These are phyloP conservation scores for Penicillium sp. DNA, from an alignment of 2,329 filamentous ascomycete genomes.

Conservation along the genomic window DNA sequence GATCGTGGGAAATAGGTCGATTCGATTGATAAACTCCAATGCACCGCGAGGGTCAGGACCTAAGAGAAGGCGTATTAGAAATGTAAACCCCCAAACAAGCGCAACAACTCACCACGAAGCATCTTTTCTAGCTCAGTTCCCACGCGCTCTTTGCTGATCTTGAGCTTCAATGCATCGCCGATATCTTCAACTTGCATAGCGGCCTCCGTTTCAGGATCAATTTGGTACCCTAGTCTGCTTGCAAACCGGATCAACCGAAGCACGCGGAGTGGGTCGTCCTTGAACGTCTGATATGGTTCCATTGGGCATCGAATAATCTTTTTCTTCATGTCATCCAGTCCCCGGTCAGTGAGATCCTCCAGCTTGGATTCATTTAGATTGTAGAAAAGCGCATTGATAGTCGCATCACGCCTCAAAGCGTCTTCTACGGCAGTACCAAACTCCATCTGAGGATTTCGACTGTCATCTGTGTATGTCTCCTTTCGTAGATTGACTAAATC, in stretches of 20 bases:
- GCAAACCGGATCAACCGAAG: slow-evolving; percentile 87
- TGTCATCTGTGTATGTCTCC: slow-evolving; percentile 86
- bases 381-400: slow-evolving; percentile 94
- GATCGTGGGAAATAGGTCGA: slow-evolving; percentile 42
- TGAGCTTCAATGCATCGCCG: slow-evolving; percentile 71
- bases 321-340: slow-evolving; percentile 70
- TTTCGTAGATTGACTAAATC: slow-evolving; percentile 93
- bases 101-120: slow-evolving; percentile 61
- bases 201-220: slow-evolving; percentile 66
- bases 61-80: slow-evolving; percentile 14
- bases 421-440: slow-evolving; percentile 92
- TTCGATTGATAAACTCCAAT: slow-evolving; percentile 41
- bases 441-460: slow-evolving; percentile 86
- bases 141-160: slow-evolving; percentile 90
- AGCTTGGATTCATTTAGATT: slow-evolving; percentile 76
- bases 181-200: slow-evolving; percentile 81
- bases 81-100: not conserved
- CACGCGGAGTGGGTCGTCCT: slow-evolving; percentile 86
- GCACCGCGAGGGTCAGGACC: slow-evolving; percentile 41
- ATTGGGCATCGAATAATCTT: slow-evolving; percentile 80
- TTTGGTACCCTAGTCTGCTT: slow-evolving; percentile 75
- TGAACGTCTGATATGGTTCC: slow-evolving; percentile 87
- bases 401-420: slow-evolving; percentile 83
- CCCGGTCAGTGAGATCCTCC: slow-evolving; percentile 78
- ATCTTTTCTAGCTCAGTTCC: slow-evolving; percentile 89